phyloP scores from a whole-genome alignment of 2,329 filamentous ascomycete species.

The Aspergillus novofumigatus region DNA sequence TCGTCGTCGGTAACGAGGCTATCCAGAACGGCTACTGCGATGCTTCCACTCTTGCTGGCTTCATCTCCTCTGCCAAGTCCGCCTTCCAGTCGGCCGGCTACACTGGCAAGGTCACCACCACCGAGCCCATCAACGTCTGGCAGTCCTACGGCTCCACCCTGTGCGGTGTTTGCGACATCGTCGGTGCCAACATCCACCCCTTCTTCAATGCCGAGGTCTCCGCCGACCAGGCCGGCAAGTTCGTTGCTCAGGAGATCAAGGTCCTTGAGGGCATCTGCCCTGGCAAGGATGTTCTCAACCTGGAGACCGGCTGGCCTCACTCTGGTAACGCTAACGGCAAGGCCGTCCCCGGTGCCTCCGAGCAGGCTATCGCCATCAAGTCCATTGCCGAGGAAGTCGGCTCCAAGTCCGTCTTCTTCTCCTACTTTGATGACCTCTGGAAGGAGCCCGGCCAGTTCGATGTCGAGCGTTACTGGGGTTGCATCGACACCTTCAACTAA shows the following conservation, averaged over 20 bases:
- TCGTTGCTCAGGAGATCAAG: conserved; percentile 69
- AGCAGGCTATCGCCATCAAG: conserved; percentile 70
- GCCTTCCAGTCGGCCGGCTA: conserved; percentile 64
- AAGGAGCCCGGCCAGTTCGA: conserved; percentile 65
- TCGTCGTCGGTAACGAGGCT: conserved; percentile 89
- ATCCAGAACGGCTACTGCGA: conserved; percentile 69
- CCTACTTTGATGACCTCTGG: conserved; percentile 74
- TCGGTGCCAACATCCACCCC: conserved; percentile 84
- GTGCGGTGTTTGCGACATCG: conserved; percentile 71
- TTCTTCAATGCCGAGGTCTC: conserved; percentile 77
- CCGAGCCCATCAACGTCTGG: conserved; percentile 80
- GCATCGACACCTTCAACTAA: conserved; percentile 49
- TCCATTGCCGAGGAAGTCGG: conserved; percentile 65
- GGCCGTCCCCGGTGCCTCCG: conserved; percentile 61
- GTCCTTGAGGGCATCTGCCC: conserved; percentile 67
- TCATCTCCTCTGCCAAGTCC: conserved; percentile 65
- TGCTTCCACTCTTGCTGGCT: conserved; percentile 60
- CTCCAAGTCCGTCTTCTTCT: conserved; percentile 73
- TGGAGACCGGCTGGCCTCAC: conserved; percentile 89
- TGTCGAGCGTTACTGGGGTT: conserved; percentile 81
- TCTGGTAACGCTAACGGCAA: conserved; percentile 64
- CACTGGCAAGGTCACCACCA: conserved; percentile 72
- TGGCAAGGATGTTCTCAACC: conserved; percentile 69
- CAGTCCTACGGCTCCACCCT: conserved; percentile 56
- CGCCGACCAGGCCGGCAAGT: conserved; percentile 66